A percentile compares a stretch with the other conserved stretches of the same genome.
Evolutionary conservation across 2,329 filamentous ascomycete genomes (phyloP).

Genomic region (Fusarium staphyleae): DNA sequence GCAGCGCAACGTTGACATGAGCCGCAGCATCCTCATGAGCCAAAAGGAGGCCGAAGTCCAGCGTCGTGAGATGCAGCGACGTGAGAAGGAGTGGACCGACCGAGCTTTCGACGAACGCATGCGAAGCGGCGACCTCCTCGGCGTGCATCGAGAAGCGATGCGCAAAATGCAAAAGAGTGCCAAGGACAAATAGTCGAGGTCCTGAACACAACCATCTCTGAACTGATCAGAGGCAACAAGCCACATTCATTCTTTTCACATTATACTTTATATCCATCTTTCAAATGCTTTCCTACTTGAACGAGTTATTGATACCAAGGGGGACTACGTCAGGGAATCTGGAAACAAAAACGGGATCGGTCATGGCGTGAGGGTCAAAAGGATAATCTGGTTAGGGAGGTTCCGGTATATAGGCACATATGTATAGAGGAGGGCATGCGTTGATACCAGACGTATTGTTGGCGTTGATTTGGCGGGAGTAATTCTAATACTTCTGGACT

Average conservation of each 20-base stretch:
- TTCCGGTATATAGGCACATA: slow-evolving; percentile 23
- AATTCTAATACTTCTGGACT: slow-evolving; percentile 11
- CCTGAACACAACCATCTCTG: neutral
- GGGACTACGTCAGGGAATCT: slow-evolving; percentile 29
- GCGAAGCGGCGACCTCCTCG: slow-evolving; percentile 76
- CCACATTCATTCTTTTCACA: slow-evolving; percentile 17
- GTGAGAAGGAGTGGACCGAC: slow-evolving; percentile 65
- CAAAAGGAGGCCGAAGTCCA: slow-evolving; percentile 70
- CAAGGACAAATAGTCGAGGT: slow-evolving; percentile 40
- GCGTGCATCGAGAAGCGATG: slow-evolving; percentile 80
- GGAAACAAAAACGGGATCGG: slow-evolving; percentile 14
- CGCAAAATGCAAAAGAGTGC: slow-evolving; percentile 73
- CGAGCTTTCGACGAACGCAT: slow-evolving; percentile 76
- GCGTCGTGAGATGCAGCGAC: slow-evolving; percentile 63
- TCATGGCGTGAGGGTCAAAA: slow-evolving; percentile 20
- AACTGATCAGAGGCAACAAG: neutral
- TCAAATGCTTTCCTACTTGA: slow-evolving; percentile 18
- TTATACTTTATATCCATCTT: slow-evolving; percentile 24
- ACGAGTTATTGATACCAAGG: slow-evolving; percentile 39
- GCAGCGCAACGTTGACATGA: slow-evolving; percentile 59
- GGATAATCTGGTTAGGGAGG: slow-evolving; percentile 19
- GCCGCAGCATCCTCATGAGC: slow-evolving; percentile 62
- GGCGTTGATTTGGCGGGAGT: slow-evolving; percentile 23
- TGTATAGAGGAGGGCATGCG: slow-evolving; percentile 16
- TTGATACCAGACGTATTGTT: slow-evolving; percentile 11